Base-by-base conservation (phyloP, 441 rosid species). In the Kokia cookei region DNA sequence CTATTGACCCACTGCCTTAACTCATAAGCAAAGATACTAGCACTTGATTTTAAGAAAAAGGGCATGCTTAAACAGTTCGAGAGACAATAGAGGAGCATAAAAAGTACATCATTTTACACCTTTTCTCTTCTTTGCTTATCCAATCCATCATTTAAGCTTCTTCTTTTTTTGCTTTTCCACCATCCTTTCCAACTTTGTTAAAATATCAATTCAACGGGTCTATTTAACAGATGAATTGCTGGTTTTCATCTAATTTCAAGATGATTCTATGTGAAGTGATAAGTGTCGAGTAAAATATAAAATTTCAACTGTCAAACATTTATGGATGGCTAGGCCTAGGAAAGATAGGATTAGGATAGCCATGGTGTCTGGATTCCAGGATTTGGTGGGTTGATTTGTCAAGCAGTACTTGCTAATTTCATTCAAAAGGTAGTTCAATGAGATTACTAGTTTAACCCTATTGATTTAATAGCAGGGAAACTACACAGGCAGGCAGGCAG, bases 1-100 rank as follows among this genome's bases (percentile, higher is more conserved):
- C 17, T 69, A 51, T 9, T 69, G 60, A 32, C 11, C 72, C 61
- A n/a, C 47, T 32, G 61, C 48, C 61, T 69, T 69, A 69, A 69
- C 61, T 53, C 60, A 53, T 32, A 69, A 51, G 72, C 61, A 69
- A 69, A 69, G 48, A 2, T 35, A 11, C 17, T 10, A 3, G 29
- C 24, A 69, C 26, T 69, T 51, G 58, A 51, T 51, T 69, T 51
- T 51, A 27, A n/a, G 7, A 43, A 32, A 45, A 65, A 43, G 54
- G 5, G 35, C 35, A 24, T 65, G 69, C 53, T 45, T 65, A 10
- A 27, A 48, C 59, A n/a, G 59, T 68, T 68, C 12, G 53, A 50
- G 7, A 48, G 71, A 15, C 10, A 64, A 14, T 40, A 40, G 43
- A 40, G 43, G 43, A 40, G 7, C 43, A 40, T 40, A 40, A 40